Evolutionary conservation across 2,329 filamentous ascomycete species (phyloP).

Genomic region (Botrytis aclada): DNA sequence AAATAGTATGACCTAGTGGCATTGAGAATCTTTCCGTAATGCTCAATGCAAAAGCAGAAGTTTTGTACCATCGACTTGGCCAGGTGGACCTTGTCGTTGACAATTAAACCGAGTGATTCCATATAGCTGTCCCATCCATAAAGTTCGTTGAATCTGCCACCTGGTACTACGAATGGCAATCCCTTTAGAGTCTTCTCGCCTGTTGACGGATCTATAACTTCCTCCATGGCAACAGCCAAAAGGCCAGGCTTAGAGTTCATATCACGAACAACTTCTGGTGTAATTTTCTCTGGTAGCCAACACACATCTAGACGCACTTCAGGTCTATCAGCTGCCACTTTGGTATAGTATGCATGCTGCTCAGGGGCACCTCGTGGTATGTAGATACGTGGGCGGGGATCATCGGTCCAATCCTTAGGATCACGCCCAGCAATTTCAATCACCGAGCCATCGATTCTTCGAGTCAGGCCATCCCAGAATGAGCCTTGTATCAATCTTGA

Average conservation of each 20-base stretch:
- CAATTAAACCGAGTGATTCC: slow-evolving; percentile 85
- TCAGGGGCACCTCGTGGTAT: slow-evolving; percentile 79
- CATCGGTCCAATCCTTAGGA: slow-evolving; percentile 91
- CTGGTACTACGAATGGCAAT: slow-evolving; percentile 93
- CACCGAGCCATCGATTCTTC: slow-evolving; percentile 82
- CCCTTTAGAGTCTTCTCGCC: slow-evolving; percentile 71
- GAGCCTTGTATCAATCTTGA: slow-evolving; percentile 82
- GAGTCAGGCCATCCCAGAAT: slow-evolving; percentile 90
- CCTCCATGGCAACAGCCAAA: slow-evolving; percentile 84
- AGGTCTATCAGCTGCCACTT: slow-evolving; percentile 73
- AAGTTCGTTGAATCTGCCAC: slow-evolving; percentile 94
- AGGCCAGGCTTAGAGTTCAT: slow-evolving; percentile 87
- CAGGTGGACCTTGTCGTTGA: slow-evolving; percentile 79
- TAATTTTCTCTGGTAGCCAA: slow-evolving; percentile 72
- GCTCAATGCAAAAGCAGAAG: slow-evolving; percentile 97
- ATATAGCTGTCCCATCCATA: slow-evolving; percentile 99
- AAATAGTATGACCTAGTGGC: slow-evolving; percentile 96
- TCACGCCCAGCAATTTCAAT: slow-evolving; percentile 85
- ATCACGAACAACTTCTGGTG: slow-evolving; percentile 74
- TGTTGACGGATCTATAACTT: slow-evolving; percentile 63
- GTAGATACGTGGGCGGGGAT: slow-evolving; percentile 89
- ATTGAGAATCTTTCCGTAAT: slow-evolving; percentile 98
- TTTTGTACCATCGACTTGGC: slow-evolving; percentile 94
- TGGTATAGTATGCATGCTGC: slow-evolving; percentile 84
- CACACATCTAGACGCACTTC: slow-evolving; percentile 86